phyloP scores from a whole-genome alignment of 768 basidiomycete genomes.

The Termitomyces sp. region DNA sequence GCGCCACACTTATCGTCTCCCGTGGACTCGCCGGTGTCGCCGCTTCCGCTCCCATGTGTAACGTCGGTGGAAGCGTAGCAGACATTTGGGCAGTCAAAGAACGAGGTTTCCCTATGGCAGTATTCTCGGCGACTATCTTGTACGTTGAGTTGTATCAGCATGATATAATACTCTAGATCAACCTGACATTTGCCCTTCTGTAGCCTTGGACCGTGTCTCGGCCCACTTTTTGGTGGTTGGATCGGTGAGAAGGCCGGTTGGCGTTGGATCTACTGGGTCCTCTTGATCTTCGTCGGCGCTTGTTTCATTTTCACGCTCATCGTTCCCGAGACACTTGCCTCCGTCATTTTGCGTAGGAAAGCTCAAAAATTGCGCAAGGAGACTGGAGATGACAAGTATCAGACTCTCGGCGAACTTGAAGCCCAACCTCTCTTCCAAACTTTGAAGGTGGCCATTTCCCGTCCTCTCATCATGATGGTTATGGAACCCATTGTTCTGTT shows the following conservation, averaged over 20 bases:
- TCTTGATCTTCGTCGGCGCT: slow-evolving; percentile 38
- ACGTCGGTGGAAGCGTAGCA: slow-evolving; percentile 41
- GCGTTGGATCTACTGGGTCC: slow-evolving; percentile 48
- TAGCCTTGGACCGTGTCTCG: slow-evolving; percentile 43
- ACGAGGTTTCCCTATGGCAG: slow-evolving; percentile 28
- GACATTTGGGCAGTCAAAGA: slow-evolving; percentile 40
- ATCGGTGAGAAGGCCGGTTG: slow-evolving; percentile 44
- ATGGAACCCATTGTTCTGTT: slow-evolving; percentile 8
- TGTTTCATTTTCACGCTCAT: slow-evolving; percentile 36
- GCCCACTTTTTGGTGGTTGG: slow-evolving; percentile 48
- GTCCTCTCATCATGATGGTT: slow-evolving; percentile 10
- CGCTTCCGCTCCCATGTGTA: slow-evolving; percentile 26
- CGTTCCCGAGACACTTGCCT: slow-evolving; percentile 52
- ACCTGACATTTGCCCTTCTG: background rate
- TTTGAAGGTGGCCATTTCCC: slow-evolving; percentile 5
- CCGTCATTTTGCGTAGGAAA: slow-evolving; percentile 40
- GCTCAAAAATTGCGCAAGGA: slow-evolving; percentile 38
- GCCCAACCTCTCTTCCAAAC: slow-evolving; percentile 1
- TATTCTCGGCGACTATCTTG: slow-evolving; percentile 48
- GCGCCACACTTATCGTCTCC: slow-evolving; percentile 34
- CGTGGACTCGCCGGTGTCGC: slow-evolving; percentile 7
- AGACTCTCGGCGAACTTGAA: slow-evolving; percentile 9
- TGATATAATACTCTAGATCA: background rate
- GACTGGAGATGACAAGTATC: slow-evolving; percentile 22
- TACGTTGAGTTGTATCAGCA: slow-evolving; percentile 16